A percentile compares a stretch with the other conserved stretches of the same genome.
These are phyloP conservation scores for Pterocarpus santalinus DNA, from an alignment of 306 rosid genomes.

Conservation along the genomic window DNA sequence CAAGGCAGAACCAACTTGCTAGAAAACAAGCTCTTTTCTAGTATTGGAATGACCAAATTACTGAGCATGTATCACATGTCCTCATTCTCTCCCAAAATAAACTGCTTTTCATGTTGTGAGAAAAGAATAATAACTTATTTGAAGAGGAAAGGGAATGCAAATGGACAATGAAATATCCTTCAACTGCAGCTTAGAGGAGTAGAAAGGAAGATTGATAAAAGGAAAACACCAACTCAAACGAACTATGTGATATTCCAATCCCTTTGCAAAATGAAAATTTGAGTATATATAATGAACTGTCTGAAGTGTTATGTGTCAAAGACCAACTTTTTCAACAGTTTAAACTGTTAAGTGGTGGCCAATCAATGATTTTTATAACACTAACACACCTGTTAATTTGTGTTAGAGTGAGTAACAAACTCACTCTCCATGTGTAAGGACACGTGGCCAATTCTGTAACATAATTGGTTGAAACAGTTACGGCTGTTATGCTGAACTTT, in stretches of 20 bases:
- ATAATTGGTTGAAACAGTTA: too few species aligned
- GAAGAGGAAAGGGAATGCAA: not conserved
- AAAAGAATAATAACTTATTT: not conserved
- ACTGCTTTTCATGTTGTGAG: too few species aligned
- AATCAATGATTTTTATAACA: not conserved
- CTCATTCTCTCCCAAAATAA: too few species aligned
- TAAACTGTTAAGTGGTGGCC: not conserved
- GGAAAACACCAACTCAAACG: not conserved
- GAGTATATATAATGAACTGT: not conserved
- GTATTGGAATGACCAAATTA: too few species aligned
- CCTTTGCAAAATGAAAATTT: conserved; percentile 1
- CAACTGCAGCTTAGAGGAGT: not conserved
- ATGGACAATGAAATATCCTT: not conserved
- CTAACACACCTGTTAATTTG: not conserved
- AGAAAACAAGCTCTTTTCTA: too few species aligned
- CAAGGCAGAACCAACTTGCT: too few species aligned
- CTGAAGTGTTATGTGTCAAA: not conserved
- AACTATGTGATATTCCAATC: not conserved
- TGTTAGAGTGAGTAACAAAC: too few species aligned
- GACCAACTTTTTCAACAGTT: not conserved
- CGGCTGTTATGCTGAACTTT: too few species aligned
- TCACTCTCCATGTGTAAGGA: too few species aligned
- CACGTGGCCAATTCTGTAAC: too few species aligned
- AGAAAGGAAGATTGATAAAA: not conserved
- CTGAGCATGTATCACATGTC: too few species aligned